Evolutionary conservation across 192 early-diverging fungal species (phyloP).

Genomic region (Paraglomus brasilianum): DNA sequence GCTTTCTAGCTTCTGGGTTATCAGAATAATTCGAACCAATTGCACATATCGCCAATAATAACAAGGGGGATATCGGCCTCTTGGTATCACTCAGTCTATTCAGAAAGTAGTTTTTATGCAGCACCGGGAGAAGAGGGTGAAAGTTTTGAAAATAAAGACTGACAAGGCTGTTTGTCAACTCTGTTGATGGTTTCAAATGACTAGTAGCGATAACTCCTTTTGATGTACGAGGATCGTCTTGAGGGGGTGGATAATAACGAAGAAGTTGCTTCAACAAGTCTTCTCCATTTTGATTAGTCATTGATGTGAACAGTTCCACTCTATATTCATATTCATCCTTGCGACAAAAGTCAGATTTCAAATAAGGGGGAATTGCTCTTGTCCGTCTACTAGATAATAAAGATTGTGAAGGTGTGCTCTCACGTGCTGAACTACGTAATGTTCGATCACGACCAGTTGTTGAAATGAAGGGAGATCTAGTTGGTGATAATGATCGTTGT

Average conservation of each 20-base stretch:
- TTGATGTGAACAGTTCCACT: conserved; percentile 6
- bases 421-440: too few relatives aligned
- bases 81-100: conserved; percentile 9
- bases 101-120: conserved; percentile 21
- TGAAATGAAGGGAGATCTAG: too few relatives aligned
- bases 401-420: too few relatives aligned
- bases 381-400: neutral
- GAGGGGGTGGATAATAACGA: neutral
- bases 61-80: neutral
- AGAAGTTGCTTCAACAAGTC: conserved; percentile 9
- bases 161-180: neutral
- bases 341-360: neutral
- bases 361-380: conserved; percentile 5
- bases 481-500: too few relatives aligned
- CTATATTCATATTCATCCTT: conserved; percentile 11
- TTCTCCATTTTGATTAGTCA: conserved; percentile 2
- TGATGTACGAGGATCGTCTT: neutral
- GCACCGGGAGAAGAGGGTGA: conserved; percentile 15
- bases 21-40: conserved; percentile 23
- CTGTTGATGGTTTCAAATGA: too few relatives aligned
- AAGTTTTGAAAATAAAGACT: conserved; percentile 20
- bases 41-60: conserved; percentile 19
- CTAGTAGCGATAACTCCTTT: too few relatives aligned
- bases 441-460: too few relatives aligned
- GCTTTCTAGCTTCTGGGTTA: neutral